A percentile compares a stretch with the other conserved stretches of the same genome.
Conservation (phyloP, 2,329 filamentous ascomycete genomes). For the Lasiodiplodia sp. region DNA sequence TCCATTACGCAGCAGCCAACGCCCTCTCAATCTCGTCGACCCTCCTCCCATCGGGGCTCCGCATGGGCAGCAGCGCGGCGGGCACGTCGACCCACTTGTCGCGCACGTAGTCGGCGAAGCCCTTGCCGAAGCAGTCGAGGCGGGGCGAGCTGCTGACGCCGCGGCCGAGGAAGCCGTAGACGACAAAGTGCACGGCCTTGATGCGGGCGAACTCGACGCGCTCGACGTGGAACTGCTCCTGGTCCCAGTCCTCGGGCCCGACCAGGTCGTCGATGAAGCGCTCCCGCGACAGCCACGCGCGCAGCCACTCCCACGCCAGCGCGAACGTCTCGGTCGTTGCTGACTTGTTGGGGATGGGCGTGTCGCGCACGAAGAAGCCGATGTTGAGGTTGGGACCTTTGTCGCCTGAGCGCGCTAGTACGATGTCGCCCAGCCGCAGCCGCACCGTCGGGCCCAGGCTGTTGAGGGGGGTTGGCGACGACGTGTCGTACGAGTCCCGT, state of each 20-base stretch:
- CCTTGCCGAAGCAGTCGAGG: conserved; percentile 7
- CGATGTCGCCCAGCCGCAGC: conserved; percentile 52
- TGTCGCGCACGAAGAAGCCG: conserved; percentile 44
- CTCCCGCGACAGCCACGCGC: conserved; percentile 34
- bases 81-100: conserved; percentile 8
- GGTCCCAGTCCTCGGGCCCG: conserved; percentile 39
- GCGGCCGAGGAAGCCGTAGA: conserved; percentile 47
- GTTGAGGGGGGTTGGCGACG: conserved; percentile 33
- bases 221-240: conserved; percentile 36
- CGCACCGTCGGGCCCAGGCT: conserved; percentile 38
- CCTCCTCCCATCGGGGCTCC: not conserved
- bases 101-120: conserved; percentile 4
- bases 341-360: too few species aligned
- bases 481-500: conserved; percentile 39
- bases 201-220: conserved; percentile 44
- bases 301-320: conserved; percentile 41
- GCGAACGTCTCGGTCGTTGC: too few species aligned
- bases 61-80: not conserved
- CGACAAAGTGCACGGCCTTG: conserved; percentile 45
- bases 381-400: conserved; percentile 48
- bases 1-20: not conserved
- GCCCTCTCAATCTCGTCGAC: not conserved
- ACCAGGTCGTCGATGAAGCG: conserved; percentile 31
- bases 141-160: conserved; percentile 32
- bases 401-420: conserved; percentile 53